Conservation (phyloP, 805 yeast genomes). For the Myxozyma kluyveri region DNA sequence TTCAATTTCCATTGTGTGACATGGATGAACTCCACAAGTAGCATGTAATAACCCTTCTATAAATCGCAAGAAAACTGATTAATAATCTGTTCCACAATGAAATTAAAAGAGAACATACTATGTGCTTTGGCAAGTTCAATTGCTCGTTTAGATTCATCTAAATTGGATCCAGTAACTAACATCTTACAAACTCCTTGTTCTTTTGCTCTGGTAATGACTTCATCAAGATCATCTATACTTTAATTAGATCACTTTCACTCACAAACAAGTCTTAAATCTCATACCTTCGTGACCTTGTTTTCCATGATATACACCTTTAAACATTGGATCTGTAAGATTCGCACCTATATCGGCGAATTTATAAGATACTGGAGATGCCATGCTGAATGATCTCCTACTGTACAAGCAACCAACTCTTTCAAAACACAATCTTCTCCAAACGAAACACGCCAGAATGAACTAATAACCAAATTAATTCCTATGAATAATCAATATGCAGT, state of each 20-base stretch:
- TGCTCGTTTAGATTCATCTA: conserved; percentile 64
- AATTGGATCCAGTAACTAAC: conserved; percentile 80
- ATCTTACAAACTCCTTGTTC: conserved; percentile 62
- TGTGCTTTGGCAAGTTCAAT: conserved; percentile 50
- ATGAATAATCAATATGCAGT: too few relatives aligned
- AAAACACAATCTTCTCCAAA: too few relatives aligned
- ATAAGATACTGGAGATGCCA: too few relatives aligned
- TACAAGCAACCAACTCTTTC: too few relatives aligned
- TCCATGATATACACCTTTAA: conserved; percentile 73
- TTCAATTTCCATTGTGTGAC: conserved; percentile 63
- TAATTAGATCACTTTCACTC: not conserved
- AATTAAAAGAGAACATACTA: conserved; percentile 21
- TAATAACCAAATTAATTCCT: too few relatives aligned
- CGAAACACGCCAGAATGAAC: too few relatives aligned
- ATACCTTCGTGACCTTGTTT: conserved; percentile 56
- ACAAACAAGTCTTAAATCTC: not conserved
- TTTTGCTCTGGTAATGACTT: conserved; percentile 66
- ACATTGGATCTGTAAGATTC: conserved; percentile 87
- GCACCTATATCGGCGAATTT: conserved; percentile 66
- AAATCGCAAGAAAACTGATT: too few relatives aligned
- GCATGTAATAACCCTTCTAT: conserved; percentile 43
- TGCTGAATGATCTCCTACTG: too few relatives aligned
- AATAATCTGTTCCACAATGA: not conserved
- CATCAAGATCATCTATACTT: conserved; percentile 50
- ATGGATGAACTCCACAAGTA: conserved; percentile 96